phyloP scores from a whole-genome alignment of 225 moss, liverwort and hornwort species.

The Marchantia paleacea region DNA sequence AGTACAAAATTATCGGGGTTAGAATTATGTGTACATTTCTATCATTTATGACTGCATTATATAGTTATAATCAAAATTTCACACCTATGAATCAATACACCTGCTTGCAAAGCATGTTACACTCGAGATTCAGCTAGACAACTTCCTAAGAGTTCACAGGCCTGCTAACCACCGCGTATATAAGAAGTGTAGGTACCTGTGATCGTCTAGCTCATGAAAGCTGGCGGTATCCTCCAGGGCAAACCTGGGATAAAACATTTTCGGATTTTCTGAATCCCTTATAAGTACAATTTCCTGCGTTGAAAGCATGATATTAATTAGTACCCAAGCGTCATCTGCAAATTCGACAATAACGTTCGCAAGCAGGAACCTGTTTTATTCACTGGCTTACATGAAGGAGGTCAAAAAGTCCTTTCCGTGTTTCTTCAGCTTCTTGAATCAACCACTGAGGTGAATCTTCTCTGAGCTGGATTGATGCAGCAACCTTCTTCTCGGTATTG shows the following conservation, averaged over 20 bases:
- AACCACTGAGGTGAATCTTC: conserved; percentile 48
- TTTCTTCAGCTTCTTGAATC: conserved; percentile 46
- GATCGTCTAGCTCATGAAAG: conserved; percentile 68
- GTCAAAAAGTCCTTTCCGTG: conserved; percentile 55
- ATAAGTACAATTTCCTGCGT: conserved; percentile 76
- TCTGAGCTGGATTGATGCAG: conserved; percentile 46
- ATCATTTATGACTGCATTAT: too few relatives aligned
- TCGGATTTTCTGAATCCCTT: conserved; percentile 54
- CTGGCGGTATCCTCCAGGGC: conserved; percentile 57
- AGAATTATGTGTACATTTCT: too few relatives aligned
- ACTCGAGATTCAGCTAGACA: too few relatives aligned
- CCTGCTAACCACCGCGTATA: too few relatives aligned
- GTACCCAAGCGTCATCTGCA: neutral
- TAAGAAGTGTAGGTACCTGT: conserved; percentile 32
- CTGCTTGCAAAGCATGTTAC: too few relatives aligned
- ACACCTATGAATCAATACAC: too few relatives aligned
- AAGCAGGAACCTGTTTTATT: neutral
- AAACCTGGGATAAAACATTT: conserved; percentile 76
- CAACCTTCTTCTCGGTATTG: conserved; percentile 78
- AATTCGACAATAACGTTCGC: neutral
- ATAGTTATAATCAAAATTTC: too few relatives aligned
- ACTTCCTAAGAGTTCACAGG: too few relatives aligned
- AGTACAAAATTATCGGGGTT: too few relatives aligned
- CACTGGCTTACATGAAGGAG: conserved; percentile 59
- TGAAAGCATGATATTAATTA: neutral